These are phyloP conservation scores for Kuraishia cidri DNA, from an alignment of 805 yeast genomes.

Conservation along the genomic window DNA sequence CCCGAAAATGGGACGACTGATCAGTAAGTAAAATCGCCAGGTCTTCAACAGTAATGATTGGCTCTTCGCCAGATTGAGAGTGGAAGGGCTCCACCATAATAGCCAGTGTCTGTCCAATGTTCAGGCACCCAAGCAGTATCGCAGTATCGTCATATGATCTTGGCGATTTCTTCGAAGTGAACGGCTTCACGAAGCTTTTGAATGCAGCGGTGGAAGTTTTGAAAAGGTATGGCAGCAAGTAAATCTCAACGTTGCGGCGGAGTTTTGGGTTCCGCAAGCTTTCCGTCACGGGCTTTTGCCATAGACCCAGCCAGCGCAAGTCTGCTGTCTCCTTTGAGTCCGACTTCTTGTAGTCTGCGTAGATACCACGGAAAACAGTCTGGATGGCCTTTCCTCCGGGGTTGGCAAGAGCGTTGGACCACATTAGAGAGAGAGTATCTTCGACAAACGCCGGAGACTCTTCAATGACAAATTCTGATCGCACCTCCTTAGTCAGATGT, in stretches of 20 bases:
- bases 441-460: constrained; percentile 35
- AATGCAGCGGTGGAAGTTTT: constrained; percentile 36
- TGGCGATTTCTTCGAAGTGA: constrained; percentile 15
- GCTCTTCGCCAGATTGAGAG: constrained; percentile 17
- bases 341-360: constrained; percentile 7
- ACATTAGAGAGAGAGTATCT: constrained; percentile 39
- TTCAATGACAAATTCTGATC: constrained; percentile 27
- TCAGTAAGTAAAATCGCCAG: constrained; percentile 36
- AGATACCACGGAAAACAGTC: constrained; percentile 25
- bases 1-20: constrained; percentile 29
- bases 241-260: constrained; percentile 41
- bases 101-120: constrained; percentile 54
- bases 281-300: constrained; percentile 33
- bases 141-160: constrained; percentile 18
- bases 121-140: constrained; percentile 43
- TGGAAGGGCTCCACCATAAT: constrained; percentile 42
- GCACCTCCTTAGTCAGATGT: constrained; percentile 36
- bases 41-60: constrained; percentile 20
- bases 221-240: constrained; percentile 59
- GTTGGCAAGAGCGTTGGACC: constrained; percentile 55
- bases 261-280: constrained; percentile 22
- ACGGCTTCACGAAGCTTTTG: constrained; percentile 24
- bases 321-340: constrained; percentile 8
- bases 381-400: constrained; percentile 52
- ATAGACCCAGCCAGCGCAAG: constrained; percentile 36